Percentiles rank a stretch among this genome's conserved stretches.
phyloP scores from a whole-genome alignment of 2,329 filamentous ascomycete genomes.

The Nemania sp. region DNA sequence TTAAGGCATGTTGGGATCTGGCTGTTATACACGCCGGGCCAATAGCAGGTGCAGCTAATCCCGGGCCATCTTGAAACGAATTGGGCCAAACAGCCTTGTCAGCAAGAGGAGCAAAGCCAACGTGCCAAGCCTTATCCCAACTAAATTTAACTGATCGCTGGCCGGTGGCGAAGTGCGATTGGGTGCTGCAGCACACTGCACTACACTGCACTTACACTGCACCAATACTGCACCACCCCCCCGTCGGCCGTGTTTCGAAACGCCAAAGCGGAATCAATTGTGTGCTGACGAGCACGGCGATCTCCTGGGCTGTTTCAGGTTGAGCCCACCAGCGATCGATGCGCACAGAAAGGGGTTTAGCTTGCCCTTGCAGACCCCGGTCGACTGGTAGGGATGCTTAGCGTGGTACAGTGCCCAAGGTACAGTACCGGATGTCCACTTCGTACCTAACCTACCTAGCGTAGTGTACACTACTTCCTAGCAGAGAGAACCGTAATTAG shows the following conservation, averaged over 20 bases:
- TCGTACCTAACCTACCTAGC: no score
- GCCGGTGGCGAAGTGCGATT: slow-evolving; percentile 12
- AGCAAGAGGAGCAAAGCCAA: slow-evolving; percentile 7
- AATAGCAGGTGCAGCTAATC: slow-evolving; percentile 14
- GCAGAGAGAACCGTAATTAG: no score
- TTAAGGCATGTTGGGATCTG: slow-evolving; percentile 7
- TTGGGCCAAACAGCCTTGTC: slow-evolving; percentile 22
- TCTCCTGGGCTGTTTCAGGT: slow-evolving; percentile 38
- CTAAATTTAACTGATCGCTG: slow-evolving; percentile 28
- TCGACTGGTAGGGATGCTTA: slow-evolving; percentile 8
- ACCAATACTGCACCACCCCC: slow-evolving; percentile 19
- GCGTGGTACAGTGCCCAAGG: not conserved
- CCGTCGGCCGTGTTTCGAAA: slow-evolving; percentile 38
- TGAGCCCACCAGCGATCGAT: slow-evolving; percentile 31
- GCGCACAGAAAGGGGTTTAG: slow-evolving; percentile 22
- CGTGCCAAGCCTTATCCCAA: slow-evolving; percentile 2
- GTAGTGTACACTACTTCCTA: no score
- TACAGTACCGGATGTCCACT: not conserved
- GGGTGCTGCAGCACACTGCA: no score
- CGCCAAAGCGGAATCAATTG: slow-evolving; percentile 31
- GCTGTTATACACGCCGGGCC: slow-evolving; percentile 17
- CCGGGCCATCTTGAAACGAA: slow-evolving; percentile 16
- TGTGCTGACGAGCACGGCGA: slow-evolving; percentile 28
- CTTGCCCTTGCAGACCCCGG: slow-evolving; percentile 4
- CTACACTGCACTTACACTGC: no score